phyloP scores from a whole-genome alignment of 1,284 basidiomycete genomes.

The Pyrrhoderma lamaoense region DNA sequence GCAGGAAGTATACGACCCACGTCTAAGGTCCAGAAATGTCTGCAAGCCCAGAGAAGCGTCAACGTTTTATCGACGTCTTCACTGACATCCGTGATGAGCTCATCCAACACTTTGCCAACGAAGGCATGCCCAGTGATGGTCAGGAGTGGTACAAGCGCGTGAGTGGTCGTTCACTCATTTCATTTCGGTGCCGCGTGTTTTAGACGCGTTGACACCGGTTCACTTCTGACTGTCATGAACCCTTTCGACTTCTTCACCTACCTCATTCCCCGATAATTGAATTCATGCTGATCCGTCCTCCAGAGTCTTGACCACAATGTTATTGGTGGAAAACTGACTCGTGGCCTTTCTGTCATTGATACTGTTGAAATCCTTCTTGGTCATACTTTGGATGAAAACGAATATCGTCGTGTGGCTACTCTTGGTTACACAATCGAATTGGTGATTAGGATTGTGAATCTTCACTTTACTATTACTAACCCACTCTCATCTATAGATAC shows the following conservation, averaged over 20 bases:
- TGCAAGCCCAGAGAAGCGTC: slow-evolving; percentile 20
- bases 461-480: background rate
- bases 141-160: slow-evolving; percentile 56
- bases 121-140: slow-evolving; percentile 56
- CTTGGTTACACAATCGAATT: slow-evolving; percentile 97
- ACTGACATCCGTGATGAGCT: slow-evolving; percentile 26
- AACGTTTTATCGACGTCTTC: slow-evolving; percentile 26
- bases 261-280: background rate
- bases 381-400: slow-evolving; percentile 59
- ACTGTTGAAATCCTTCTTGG: slow-evolving; percentile 86
- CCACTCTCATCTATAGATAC: slow-evolving; percentile 51
- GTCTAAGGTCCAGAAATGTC: too few relatives aligned
- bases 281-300: too few relatives aligned
- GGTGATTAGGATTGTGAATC: slow-evolving; percentile 39
- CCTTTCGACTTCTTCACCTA: too few relatives aligned
- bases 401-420: slow-evolving; percentile 86
- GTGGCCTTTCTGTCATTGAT: slow-evolving; percentile 92
- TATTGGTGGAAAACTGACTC: slow-evolving; percentile 96
- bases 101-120: slow-evolving; percentile 40
- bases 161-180: slow-evolving; percentile 24
- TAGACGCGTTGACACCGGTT: too few relatives aligned
- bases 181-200: too few relatives aligned
- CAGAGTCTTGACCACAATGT: slow-evolving; percentile 93
- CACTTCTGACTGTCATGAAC: too few relatives aligned
- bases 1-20: too few relatives aligned